Evolutionary conservation across 148 eudicot species (phyloP).

Genomic region (Silene latifolia): DNA sequence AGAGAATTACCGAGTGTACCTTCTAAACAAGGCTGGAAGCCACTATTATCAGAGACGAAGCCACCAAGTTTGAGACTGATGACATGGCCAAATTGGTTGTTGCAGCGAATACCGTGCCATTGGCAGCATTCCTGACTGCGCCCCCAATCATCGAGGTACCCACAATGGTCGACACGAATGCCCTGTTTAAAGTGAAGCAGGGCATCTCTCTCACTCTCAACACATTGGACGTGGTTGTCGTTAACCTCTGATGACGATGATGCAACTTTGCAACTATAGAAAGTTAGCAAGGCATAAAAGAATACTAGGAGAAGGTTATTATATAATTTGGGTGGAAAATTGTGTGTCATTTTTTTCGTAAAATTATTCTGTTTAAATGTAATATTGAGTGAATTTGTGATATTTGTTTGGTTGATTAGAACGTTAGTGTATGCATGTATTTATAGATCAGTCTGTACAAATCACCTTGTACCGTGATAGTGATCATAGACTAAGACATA

Average conservation of each 20-base stretch:
- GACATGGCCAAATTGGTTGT: constrained; percentile 21
- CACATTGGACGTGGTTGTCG: constrained; percentile 7
- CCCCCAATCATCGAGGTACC: constrained; percentile 15
- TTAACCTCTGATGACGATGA: background rate
- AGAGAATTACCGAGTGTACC: constrained; percentile 8
- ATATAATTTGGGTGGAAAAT: background rate
- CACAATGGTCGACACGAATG: constrained; percentile 14
- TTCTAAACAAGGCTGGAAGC: constrained; percentile 8
- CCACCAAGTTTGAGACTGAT: constrained; percentile 8
- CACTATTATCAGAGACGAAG: background rate
- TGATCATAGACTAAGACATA: too few species aligned
- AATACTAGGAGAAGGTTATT: background rate
- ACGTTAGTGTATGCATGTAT: too few species aligned
- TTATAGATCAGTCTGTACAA: too few species aligned
- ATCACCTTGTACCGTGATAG: too few species aligned
- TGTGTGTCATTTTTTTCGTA: too few species aligned
- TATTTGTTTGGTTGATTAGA: too few species aligned
- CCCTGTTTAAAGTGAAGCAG: constrained; percentile 6
- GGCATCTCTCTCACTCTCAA: constrained; percentile 7
- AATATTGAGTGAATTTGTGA: too few species aligned
- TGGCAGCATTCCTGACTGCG: constrained; percentile 12
- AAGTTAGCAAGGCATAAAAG: background rate
- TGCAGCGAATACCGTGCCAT: constrained; percentile 18
- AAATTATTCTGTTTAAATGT: too few species aligned
- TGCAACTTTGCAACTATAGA: background rate